Evolutionary conservation across 345 rosid species (phyloP).

Genomic region (Gossypioides kirkii): DNA sequence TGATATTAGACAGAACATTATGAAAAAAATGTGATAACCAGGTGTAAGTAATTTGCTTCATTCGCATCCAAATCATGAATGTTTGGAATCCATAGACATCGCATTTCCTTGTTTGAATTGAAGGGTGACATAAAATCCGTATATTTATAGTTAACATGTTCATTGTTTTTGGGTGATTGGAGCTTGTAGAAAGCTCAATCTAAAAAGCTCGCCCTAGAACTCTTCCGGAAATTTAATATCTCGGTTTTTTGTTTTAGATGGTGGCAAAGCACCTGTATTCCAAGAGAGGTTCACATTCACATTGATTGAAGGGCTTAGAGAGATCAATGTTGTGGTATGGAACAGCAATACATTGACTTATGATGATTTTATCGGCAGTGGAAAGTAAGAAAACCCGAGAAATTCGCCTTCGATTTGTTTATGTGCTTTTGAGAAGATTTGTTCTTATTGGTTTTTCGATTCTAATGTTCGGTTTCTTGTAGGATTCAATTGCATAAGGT

Average conservation of each 20-base stretch:
- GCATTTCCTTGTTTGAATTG: too few species aligned
- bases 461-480: not conserved
- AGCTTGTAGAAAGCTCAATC: too few species aligned
- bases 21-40: too few species aligned
- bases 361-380: constrained; percentile 83
- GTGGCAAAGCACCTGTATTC: constrained; percentile 72
- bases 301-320: constrained; percentile 79
- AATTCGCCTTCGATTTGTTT: not conserved
- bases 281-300: constrained; percentile 81
- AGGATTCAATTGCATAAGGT: constrained; percentile 78
- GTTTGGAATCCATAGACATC: too few species aligned
- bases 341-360: constrained; percentile 63
- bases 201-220: too few species aligned
- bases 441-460: constrained; percentile 6
- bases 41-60: too few species aligned
- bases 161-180: too few species aligned
- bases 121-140: too few species aligned
- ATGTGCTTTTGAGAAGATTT: not conserved
- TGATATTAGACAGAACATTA: too few species aligned
- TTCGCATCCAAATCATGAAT: too few species aligned
- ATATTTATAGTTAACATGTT: too few species aligned
- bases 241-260: constrained; percentile 44
- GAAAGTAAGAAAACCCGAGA: constrained; percentile 47
- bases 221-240: not conserved
- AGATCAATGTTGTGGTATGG: constrained; percentile 57